These are phyloP conservation scores for Fagus sylvatica DNA, from an alignment of 306 rosid species.

Conservation along the genomic window DNA sequence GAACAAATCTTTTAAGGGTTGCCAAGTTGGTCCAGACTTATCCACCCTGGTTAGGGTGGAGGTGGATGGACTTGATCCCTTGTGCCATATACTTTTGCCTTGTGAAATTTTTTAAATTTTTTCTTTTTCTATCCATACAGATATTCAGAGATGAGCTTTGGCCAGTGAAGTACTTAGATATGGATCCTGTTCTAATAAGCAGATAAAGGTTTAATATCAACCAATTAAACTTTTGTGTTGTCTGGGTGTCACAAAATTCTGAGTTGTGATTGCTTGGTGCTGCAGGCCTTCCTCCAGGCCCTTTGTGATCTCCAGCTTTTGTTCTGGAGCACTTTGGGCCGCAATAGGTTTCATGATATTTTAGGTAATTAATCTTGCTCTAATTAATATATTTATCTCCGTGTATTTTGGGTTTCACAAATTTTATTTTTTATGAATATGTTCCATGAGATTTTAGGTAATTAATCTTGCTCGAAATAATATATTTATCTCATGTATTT, in stretches of 20 bases:
- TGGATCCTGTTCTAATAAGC: conserved; percentile 69
- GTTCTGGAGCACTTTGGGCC: conserved; percentile 87
- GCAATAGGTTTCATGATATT: conserved; percentile 59
- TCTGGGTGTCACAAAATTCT: conserved; percentile 28
- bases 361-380: conserved; percentile 53
- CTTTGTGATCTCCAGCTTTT: conserved; percentile 76
- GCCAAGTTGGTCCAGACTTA: not conserved
- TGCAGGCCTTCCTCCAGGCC: conserved; percentile 77
- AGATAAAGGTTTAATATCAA: conserved; percentile 50
- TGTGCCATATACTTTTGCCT: conserved; percentile 3
- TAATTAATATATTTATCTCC: not conserved
- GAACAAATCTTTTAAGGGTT: not conserved
- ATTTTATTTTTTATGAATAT: conserved; percentile 22
- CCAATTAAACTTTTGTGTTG: conserved; percentile 25
- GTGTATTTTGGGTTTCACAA: not conserved
- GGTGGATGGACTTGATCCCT: not conserved
- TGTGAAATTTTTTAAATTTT: conserved; percentile 18
- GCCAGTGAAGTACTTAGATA: conserved; percentile 66
- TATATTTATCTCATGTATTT: not conserved
- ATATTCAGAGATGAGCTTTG: conserved; percentile 94
- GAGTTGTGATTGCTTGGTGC: conserved; percentile 40
- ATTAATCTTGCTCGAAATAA: conserved; percentile 2
- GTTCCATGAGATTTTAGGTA: conserved; percentile 69
- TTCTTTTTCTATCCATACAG: conserved; percentile 44
- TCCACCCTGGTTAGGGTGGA: not conserved